These are phyloP conservation scores for Puccinia coronata DNA, from an alignment of 1,284 basidiomycete species.

Conservation along the genomic window DNA sequence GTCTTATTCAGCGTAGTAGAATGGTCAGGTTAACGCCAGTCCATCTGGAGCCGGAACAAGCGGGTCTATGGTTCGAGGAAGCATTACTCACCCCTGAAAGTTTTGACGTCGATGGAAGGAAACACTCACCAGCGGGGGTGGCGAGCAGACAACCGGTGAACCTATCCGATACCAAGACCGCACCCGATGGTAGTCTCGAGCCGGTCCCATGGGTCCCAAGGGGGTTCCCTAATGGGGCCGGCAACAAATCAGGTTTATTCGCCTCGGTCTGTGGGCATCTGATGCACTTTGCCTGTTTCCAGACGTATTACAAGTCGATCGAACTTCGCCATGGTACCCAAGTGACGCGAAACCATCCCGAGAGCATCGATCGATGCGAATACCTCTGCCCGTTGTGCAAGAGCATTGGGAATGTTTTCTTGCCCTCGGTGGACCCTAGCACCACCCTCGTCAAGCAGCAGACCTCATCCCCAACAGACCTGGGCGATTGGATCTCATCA, in stretches of 20 bases:
- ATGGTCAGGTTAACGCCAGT: conserved; percentile 78
- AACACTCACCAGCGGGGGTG: conserved; percentile 52
- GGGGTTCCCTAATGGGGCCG: conserved; percentile 69
- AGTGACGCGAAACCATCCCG: conserved; percentile 89
- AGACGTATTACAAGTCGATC: conserved; percentile 82
- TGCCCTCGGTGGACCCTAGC: conserved; percentile 73
- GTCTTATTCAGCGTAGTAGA: conserved; percentile 83
- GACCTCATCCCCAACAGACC: conserved; percentile 61
- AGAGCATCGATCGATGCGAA: conserved; percentile 86
- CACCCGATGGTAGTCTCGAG: conserved; percentile 59
- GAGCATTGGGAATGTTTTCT: conserved; percentile 87
- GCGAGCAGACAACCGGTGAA: conserved; percentile 55
- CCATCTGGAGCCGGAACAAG: conserved; percentile 59
- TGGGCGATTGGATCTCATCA: conserved; percentile 75
- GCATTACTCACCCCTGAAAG: conserved; percentile 69
- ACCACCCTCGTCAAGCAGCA: conserved; percentile 65
- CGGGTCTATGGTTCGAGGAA: conserved; percentile 72
- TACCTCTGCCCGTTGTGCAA: conserved; percentile 99
- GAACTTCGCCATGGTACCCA: conserved; percentile 85
- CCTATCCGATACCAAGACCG: conserved; percentile 61
- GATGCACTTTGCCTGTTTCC: conserved; percentile 96
- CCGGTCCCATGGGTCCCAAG: conserved; percentile 64
- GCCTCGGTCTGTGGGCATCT: conserved; percentile 91
- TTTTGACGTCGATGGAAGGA: conserved; percentile 65
- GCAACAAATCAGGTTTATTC: conserved; percentile 80